phyloP scores from a whole-genome alignment of 2,329 filamentous ascomycete genomes.

The Exophiala bonariae region DNA sequence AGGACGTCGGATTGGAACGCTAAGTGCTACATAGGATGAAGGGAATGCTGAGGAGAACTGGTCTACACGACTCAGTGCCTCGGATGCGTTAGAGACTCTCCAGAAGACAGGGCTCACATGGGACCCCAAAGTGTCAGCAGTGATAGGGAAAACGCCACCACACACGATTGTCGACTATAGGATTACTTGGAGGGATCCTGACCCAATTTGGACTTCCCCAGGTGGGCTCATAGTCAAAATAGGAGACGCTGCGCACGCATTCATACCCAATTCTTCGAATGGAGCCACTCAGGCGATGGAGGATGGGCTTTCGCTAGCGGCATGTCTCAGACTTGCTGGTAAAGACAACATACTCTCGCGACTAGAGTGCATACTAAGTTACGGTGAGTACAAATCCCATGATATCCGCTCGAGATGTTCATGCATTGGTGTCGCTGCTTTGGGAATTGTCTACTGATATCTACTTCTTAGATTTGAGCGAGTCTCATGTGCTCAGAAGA shows the following conservation, averaged over 20 bases:
- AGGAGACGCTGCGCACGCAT: constrained; percentile 52
- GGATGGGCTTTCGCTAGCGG: constrained; percentile 48
- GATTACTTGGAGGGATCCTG: constrained; percentile 6
- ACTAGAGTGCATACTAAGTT: not conserved
- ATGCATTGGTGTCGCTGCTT: no score
- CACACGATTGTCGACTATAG: constrained; percentile 5
- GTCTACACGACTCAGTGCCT: not conserved
- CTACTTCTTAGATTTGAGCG: not conserved
- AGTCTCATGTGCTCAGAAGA: not conserved
- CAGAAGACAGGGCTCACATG: not conserved
- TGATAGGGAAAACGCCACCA: not conserved
- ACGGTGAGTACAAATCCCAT: not conserved
- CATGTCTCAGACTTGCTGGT: constrained; percentile 36
- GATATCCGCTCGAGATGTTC: no score
- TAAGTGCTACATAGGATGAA: not conserved
- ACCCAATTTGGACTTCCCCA: constrained; percentile 35
- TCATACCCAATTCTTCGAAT: constrained; percentile 49
- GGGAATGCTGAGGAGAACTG: not conserved
- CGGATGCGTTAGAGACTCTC: not conserved
- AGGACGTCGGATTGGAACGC: not conserved
- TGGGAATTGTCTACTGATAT: no score
- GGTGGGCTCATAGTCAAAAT: constrained; percentile 45
- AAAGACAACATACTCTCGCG: constrained; percentile 47
- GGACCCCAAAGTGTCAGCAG: not conserved
- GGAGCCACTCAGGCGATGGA: constrained; percentile 52